These are phyloP conservation scores for Solanum etuberosum DNA, from an alignment of 257 asterid species.

Conservation along the genomic window DNA sequence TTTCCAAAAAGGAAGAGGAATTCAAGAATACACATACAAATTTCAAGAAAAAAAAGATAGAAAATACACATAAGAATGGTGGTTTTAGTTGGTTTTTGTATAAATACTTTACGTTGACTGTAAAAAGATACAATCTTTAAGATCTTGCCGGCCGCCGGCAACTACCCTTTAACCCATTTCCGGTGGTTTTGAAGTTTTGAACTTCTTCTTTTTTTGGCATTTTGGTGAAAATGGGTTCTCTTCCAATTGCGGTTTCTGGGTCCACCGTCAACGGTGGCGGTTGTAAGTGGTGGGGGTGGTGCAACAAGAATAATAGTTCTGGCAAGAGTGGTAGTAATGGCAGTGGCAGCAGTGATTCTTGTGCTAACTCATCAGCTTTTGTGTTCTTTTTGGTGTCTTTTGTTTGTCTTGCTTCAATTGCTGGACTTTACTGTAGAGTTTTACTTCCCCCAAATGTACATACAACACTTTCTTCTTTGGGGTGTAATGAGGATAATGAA, in stretches of 20 bases:
- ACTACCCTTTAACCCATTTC: neutral
- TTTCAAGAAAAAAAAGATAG: neutral
- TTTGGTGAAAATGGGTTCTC: slow-evolving; percentile 17
- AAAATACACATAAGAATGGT: neutral
- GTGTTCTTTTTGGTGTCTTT: slow-evolving; percentile 53
- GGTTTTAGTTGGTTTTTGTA: neutral
- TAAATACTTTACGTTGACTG: neutral
- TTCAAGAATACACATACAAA: neutral
- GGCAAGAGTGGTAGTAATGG: neutral
- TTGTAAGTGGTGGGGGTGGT: slow-evolving; percentile 7
- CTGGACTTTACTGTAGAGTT: slow-evolving; percentile 43
- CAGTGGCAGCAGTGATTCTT: neutral
- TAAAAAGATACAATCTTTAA: neutral
- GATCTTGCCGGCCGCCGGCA: neutral
- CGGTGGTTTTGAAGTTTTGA: neutral
- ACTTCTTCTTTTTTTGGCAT: neutral
- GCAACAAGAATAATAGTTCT: neutral
- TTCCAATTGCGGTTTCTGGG: slow-evolving; percentile 11
- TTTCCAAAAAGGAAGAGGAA: neutral
- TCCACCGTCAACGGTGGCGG: slow-evolving; percentile 1
- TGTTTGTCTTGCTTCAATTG: slow-evolving; percentile 60
- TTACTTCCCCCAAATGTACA: slow-evolving; percentile 57
- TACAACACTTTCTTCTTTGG: slow-evolving; percentile 34
- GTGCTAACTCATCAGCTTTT: slow-evolving; percentile 24
- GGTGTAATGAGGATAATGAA: slow-evolving; percentile 71